These are phyloP conservation scores for Amauroascus verrucosus DNA, from an alignment of 2,329 filamentous ascomycete species.

Conservation along the genomic window DNA sequence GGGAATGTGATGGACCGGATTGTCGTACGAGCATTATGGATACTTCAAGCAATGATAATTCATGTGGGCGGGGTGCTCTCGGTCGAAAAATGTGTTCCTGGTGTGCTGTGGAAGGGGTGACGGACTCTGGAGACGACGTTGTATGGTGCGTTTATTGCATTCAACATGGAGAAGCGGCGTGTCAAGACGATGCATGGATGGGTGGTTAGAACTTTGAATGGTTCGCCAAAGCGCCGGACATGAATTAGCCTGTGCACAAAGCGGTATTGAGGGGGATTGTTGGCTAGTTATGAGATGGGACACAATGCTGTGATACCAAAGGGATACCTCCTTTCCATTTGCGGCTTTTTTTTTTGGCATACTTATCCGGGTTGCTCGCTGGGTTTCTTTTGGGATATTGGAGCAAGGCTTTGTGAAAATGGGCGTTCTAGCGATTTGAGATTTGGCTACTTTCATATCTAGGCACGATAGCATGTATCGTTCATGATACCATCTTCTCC, in stretches of 20 bases:
- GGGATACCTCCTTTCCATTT: neutral
- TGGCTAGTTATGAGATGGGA: neutral
- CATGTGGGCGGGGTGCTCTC: neutral
- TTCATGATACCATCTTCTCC: neutral
- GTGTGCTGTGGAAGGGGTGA: constrained; percentile 33
- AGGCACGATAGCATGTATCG: neutral
- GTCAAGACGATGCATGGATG: constrained; percentile 10
- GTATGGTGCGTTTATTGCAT: constrained; percentile 33
- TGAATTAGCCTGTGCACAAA: neutral
- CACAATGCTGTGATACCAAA: neutral
- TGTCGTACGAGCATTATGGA: constrained; percentile 20
- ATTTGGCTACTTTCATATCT: neutral
- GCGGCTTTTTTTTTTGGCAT: neutral
- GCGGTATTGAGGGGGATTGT: neutral
- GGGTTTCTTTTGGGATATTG: neutral
- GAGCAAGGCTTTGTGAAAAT: neutral
- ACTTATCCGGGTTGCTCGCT: neutral
- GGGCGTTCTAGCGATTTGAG: neutral
- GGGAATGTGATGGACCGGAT: constrained; percentile 28
- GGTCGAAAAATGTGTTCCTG: constrained; percentile 31
- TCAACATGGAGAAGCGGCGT: constrained; percentile 12
- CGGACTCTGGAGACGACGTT: constrained; percentile 29
- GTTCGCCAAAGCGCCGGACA: too few species aligned
- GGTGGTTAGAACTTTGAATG: neutral
- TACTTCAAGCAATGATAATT: neutral